Base-by-base conservation (phyloP, 768 basidiomycete genomes). In the Xanthoconium stramineum region DNA sequence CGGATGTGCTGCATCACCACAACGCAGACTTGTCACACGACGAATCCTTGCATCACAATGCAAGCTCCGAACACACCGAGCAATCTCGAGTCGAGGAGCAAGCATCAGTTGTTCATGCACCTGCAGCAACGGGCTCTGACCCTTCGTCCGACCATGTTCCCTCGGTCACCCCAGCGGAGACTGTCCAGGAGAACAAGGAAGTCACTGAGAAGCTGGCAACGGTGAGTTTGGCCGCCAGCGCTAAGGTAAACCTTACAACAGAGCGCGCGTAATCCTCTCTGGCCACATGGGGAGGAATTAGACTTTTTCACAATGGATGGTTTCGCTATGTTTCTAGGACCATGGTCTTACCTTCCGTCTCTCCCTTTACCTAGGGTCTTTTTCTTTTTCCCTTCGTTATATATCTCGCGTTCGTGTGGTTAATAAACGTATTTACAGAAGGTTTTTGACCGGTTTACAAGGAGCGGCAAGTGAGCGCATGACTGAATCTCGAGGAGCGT, bases 1-100 rank as follows among this genome's bases (percentile, higher is more conserved):
- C 64, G 9, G 68, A 76, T 19, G 76, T 83, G 57, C 76, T 78
- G 46, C 81, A 83, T 49, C 79, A 83, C 53, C 79, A 79, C 66
- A 74, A 78, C 11, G 66, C 68, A 17, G 62, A 63, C 9, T 14
- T 17, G 15, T 24, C n/a, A 0, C 30, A 43, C 3, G 40, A 19
- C 5, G 19, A 29, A 29, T 0, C 37, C 17, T 17, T 24, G 20
- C 37, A 2, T 2, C 47, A 11, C 32, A 5, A 35, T 36, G 14
- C 39, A 15, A 24, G 17, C 40, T 35, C 38, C 6, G 58, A 56
- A 38, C 12, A 13, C 5, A 47, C 37, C 20, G 49, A 30, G 8
- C 50, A 17, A 15, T n/a, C 51, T 11, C 36, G 47, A 49, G 50
- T 15, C 15, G 33, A 48, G 39, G 39, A 49, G 37, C 45, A 53